A percentile compares a stretch with the other conserved stretches of the same genome.
These are phyloP conservation scores for Serendipita vermifera DNA, from an alignment of 768 basidiomycete species.

Conservation along the genomic window DNA sequence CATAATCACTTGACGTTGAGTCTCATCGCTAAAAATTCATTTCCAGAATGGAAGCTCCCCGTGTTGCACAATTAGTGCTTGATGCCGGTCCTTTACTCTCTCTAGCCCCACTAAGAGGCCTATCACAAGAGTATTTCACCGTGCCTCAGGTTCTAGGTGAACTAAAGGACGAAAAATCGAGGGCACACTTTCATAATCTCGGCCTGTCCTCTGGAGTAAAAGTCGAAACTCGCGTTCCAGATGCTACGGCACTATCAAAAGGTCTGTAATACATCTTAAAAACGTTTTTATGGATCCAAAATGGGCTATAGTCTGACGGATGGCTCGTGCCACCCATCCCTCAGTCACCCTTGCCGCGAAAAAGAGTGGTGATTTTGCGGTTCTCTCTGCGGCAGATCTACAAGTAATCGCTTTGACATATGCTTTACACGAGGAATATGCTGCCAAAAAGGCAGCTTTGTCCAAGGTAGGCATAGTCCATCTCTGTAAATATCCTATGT, in stretches of 20 bases:
- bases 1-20: no score
- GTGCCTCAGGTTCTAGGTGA: conserved; percentile 85
- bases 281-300: background rate
- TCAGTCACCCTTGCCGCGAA: conserved; percentile 77
- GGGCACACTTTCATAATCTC: conserved; percentile 74
- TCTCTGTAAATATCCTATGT: no score
- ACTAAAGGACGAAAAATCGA: conserved; percentile 73
- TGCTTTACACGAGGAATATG: conserved; percentile 42
- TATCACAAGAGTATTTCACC: conserved; percentile 75
- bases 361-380: conserved; percentile 91
- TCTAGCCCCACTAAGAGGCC: conserved; percentile 73
- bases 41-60: no score
- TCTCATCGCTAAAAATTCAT: no score
- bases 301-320: conserved; percentile 19
- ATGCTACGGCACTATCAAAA: conserved; percentile 45
- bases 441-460: background rate
- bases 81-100: conserved; percentile 91
- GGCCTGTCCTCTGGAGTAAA: conserved; percentile 64
- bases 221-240: conserved; percentile 56
- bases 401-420: conserved; percentile 83
- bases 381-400: conserved; percentile 82
- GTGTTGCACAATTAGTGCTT: conserved; percentile 55
- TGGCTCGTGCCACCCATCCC: background rate
- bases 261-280: conserved; percentile 27
- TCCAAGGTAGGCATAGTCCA: no score